Evolutionary conservation across 345 rosid genomes (phyloP).

Genomic region (Populus pruinosa): DNA sequence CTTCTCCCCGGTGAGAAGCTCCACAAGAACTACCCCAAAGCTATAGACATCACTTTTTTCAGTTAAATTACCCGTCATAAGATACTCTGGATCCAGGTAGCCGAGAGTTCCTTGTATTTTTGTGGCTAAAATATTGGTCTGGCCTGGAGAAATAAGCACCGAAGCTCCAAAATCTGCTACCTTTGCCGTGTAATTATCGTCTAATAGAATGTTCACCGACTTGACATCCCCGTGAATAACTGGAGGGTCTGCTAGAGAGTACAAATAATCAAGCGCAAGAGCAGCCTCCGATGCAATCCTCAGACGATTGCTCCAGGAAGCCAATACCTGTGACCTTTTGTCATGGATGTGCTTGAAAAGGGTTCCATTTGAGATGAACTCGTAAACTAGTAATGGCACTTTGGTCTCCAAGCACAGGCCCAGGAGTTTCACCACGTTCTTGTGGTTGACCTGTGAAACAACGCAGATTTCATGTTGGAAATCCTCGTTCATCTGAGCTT

Average conservation of each 20-base stretch:
- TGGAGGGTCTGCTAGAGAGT: conserved; percentile 34
- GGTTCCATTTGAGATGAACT: conserved; percentile 27
- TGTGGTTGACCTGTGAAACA: conserved; percentile 32
- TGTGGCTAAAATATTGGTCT: conserved; percentile 2
- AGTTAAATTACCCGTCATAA: conserved; percentile 19
- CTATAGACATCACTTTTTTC: conserved; percentile 37
- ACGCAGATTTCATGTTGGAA: conserved; percentile 22
- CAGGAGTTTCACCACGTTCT: conserved; percentile 31
- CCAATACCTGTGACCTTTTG: conserved; percentile 4
- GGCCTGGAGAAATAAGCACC: conserved; percentile 14
- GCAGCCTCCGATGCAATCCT: conserved; percentile 28
- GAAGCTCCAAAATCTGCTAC: conserved; percentile 40
- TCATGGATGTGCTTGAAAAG: conserved; percentile 22
- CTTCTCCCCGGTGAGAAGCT: conserved; percentile 24
- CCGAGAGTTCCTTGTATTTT: conserved; percentile 30
- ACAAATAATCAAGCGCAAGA: conserved; percentile 32
- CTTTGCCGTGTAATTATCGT: conserved; percentile 23
- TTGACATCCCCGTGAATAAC: conserved; percentile 39
- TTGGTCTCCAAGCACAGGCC: conserved; percentile 36
- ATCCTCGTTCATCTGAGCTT: conserved; percentile 20
- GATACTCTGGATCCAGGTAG: conserved; percentile 38
- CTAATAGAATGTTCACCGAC: conserved; percentile 32
- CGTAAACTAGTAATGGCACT: conserved; percentile 32
- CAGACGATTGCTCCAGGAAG: conserved; percentile 20
- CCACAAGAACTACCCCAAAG: conserved; percentile 34